Percentiles rank a stretch among this genome's conserved stretches.
These are phyloP conservation scores for Piedraia hortae DNA, from an alignment of 2,329 filamentous ascomycete species.

Conservation along the genomic window DNA sequence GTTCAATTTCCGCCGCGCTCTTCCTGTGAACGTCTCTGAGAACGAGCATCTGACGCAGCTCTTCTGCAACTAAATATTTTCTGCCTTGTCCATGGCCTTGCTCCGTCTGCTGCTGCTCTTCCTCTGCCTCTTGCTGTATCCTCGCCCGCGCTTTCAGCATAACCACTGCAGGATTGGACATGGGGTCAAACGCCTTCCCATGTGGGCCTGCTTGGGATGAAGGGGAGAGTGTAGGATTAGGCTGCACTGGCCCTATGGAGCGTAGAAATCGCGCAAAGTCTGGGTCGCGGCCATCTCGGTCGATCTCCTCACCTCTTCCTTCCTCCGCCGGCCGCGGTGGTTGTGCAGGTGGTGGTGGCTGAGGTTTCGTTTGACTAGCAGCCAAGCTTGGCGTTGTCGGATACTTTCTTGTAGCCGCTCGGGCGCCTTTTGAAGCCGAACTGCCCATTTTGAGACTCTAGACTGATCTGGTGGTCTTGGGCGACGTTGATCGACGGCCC, in stretches of 20 bases:
- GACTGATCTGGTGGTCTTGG: too few species aligned
- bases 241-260: conserved; percentile 28
- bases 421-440: too few species aligned
- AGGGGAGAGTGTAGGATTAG: conserved; percentile 27
- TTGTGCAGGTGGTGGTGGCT: too few species aligned
- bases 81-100: conserved; percentile 16
- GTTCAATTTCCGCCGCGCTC: conserved; percentile 10
- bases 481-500: too few species aligned
- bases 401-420: too few species aligned
- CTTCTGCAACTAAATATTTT: conserved; percentile 18
- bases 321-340: too few species aligned
- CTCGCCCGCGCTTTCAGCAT: conserved; percentile 24
- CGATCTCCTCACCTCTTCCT: conserved; percentile 23
- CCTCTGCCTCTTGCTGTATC: conserved; percentile 25
- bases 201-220: conserved; percentile 17
- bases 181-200: conserved; percentile 10
- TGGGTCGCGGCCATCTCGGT: conserved; percentile 32
- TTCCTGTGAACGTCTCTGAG: conserved; percentile 10
- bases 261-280: conserved; percentile 59
- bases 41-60: conserved; percentile 13
- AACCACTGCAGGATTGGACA: conserved; percentile 26
- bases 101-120: conserved; percentile 22
- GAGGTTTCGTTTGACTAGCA: too few species aligned
- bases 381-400: too few species aligned
- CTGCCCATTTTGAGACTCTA: too few species aligned